Percentiles rank a stretch among this genome's conserved stretches.
Evolutionary conservation across 2,329 filamentous ascomycete species (phyloP).

Genomic region (Fonsecaea pedrosoi): DNA sequence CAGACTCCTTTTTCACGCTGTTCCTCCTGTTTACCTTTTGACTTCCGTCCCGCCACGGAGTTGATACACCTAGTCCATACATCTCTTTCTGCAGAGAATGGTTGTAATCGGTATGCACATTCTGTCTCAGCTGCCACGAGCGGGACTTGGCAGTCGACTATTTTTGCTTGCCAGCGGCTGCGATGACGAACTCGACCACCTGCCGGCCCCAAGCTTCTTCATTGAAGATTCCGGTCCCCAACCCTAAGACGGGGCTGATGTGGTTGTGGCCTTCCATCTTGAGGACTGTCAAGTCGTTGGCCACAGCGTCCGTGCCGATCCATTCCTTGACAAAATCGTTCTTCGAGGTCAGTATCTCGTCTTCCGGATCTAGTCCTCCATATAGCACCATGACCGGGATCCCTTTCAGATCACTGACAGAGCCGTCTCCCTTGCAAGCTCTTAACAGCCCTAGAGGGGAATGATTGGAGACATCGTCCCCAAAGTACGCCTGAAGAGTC

Average conservation of each 20-base stretch:
- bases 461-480: conserved; percentile 5
- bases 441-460: conserved; percentile 29
- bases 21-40: not conserved
- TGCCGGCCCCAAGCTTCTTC: conserved; percentile 25
- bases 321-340: conserved; percentile 30
- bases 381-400: conserved; percentile 22
- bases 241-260: conserved; percentile 20
- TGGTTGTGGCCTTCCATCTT: conserved; percentile 27
- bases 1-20: not conserved
- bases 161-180: conserved; percentile 1
- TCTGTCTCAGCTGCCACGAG: too few species aligned
- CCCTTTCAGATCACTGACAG: conserved; percentile 13
- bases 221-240: conserved; percentile 17
- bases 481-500: conserved; percentile 26
- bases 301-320: conserved; percentile 20
- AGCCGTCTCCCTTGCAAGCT: conserved; percentile 11
- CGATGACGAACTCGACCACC: conserved; percentile 20
- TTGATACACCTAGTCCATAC: too few species aligned
- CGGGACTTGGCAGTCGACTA: too few species aligned
- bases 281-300: conserved; percentile 11
- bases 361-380: conserved; percentile 30
- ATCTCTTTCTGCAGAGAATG: too few species aligned
- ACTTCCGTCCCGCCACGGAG: too few species aligned
- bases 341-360: conserved; percentile 30
- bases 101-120: too few species aligned